These are phyloP conservation scores for Ambrosia artemisiifolia DNA, from an alignment of 129 eudicot species.

Conservation along the genomic window DNA sequence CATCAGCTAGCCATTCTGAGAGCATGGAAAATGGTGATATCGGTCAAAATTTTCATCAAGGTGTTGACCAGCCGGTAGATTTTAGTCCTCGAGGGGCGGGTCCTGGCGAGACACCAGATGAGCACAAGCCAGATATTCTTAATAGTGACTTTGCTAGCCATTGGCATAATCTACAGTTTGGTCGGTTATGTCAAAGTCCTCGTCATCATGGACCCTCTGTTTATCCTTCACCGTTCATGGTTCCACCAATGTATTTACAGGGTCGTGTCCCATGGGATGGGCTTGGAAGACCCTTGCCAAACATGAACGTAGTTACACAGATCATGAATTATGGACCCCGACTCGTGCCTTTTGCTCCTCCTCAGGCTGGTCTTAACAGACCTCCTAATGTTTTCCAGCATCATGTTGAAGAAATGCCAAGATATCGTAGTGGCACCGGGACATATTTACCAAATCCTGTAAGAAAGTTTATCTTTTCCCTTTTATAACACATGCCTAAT, in stretches of 20 bases:
- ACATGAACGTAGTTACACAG: constrained; percentile 65
- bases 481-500: not conserved
- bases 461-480: constrained; percentile 26
- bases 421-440: constrained; percentile 93
- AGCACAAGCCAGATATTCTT: constrained; percentile 64
- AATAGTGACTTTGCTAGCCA: constrained; percentile 86
- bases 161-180: constrained; percentile 86
- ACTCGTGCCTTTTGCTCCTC: constrained; percentile 65
- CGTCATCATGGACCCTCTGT: constrained; percentile 42
- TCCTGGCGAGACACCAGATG: constrained; percentile 47
- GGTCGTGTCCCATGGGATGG: constrained; percentile 89
- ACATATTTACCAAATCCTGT: constrained; percentile 95
- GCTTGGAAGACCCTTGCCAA: constrained; percentile 75
- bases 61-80: constrained; percentile 46
- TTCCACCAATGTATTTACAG: constrained; percentile 84
- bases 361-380: constrained; percentile 56
- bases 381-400: constrained; percentile 66
- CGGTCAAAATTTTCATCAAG: constrained; percentile 38
- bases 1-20: constrained; percentile 46
- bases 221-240: constrained; percentile 72
- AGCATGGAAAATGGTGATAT: constrained; percentile 48
- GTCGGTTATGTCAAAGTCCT: constrained; percentile 80
- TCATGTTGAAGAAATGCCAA: constrained; percentile 74
- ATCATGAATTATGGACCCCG: constrained; percentile 79
- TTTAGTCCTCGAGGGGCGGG: constrained; percentile 35